phyloP scores from a whole-genome alignment of 495 filamentous ascomycete genomes.

The Xylaria grammica region DNA sequence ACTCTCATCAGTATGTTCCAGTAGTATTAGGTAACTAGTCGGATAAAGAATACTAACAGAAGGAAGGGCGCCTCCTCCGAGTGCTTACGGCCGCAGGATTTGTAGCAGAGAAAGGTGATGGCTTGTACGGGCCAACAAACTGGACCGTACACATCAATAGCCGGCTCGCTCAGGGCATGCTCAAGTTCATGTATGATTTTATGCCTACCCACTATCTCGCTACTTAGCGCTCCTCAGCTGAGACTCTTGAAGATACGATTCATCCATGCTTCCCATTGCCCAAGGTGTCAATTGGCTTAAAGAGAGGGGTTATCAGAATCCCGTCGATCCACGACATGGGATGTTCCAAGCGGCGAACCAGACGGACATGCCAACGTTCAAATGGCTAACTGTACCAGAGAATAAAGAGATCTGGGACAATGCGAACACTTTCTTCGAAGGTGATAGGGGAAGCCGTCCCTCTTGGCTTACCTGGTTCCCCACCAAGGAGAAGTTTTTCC shows the following conservation, averaged over 20 bases:
- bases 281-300: constrained; percentile 11
- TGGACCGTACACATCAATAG: constrained; percentile 18
- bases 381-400: constrained; percentile 17
- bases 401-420: constrained; percentile 23
- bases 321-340: constrained; percentile 4
- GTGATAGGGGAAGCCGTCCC: constrained; percentile 21
- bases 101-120: constrained; percentile 21
- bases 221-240: background rate
- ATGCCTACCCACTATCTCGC: background rate
- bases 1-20: constrained; percentile 19
- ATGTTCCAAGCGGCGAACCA: constrained; percentile 6
- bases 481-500: constrained; percentile 17
- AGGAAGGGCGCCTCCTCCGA: constrained; percentile 20
- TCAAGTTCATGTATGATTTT: constrained; percentile 19
- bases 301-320: constrained; percentile 16
- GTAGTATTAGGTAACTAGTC: background rate
- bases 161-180: constrained; percentile 20
- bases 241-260: constrained; percentile 15
- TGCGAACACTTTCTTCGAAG: constrained; percentile 24
- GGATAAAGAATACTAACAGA: background rate
- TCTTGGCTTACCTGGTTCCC: constrained; percentile 25
- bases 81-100: constrained; percentile 22
- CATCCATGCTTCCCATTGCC: constrained; percentile 13
- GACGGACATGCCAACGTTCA: constrained; percentile 11
- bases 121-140: constrained; percentile 20